These are phyloP conservation scores for Aspergillus fumigatus DNA, from an alignment of 2,329 filamentous ascomycete species.

Conservation along the genomic window DNA sequence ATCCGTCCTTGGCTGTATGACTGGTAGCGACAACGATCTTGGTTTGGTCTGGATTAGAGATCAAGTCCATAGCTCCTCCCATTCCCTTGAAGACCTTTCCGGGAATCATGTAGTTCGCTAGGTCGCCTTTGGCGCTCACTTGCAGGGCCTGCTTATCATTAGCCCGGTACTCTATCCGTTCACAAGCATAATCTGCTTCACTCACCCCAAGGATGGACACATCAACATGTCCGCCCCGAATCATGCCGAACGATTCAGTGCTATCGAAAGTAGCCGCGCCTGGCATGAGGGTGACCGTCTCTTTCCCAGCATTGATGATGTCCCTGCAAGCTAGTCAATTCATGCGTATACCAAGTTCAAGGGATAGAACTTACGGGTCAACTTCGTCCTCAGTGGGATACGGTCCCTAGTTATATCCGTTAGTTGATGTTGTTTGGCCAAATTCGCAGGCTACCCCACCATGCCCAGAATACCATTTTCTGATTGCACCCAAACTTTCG, in stretches of 20 bases:
- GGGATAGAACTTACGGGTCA: constrained; percentile 49
- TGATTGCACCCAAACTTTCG: constrained; percentile 76
- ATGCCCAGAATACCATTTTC: constrained; percentile 85
- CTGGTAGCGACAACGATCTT: constrained; percentile 70
- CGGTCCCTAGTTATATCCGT: constrained; percentile 47
- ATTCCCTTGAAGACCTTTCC: constrained; percentile 84
- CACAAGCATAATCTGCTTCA: constrained; percentile 1
- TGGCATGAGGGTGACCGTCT: constrained; percentile 74
- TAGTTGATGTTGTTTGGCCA: not conserved
- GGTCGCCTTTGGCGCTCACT: constrained; percentile 70
- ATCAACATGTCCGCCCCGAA: constrained; percentile 76
- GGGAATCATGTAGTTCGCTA: constrained; percentile 88
- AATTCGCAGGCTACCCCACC: constrained; percentile 15
- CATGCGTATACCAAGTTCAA: not conserved
- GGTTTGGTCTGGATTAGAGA: constrained; percentile 65
- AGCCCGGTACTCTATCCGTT: not conserved
- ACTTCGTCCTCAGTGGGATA: constrained; percentile 70
- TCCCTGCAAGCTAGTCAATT: constrained; percentile 43
- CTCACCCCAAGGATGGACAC: constrained; percentile 71
- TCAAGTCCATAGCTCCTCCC: constrained; percentile 72
- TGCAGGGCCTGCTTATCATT: constrained; percentile 55
- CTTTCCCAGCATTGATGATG: constrained; percentile 82
- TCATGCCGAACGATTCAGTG: constrained; percentile 82
- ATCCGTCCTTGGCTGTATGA: constrained; percentile 65
- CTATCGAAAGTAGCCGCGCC: constrained; percentile 76